phyloP scores from a whole-genome alignment of 2,329 filamentous ascomycete genomes.

The Periconia macrospinosa region DNA sequence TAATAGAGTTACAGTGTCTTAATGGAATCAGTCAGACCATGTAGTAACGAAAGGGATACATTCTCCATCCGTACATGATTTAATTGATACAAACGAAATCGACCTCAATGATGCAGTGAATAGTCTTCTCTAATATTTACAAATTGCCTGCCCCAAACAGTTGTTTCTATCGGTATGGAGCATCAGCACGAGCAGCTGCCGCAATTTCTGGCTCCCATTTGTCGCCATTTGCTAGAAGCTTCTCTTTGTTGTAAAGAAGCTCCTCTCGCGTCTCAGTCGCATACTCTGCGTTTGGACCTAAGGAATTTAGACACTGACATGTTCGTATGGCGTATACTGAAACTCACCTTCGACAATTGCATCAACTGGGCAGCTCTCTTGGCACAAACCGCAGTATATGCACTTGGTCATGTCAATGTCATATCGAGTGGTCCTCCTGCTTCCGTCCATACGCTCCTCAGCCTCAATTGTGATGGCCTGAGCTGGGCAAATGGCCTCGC shows the following conservation, averaged over 20 bases:
- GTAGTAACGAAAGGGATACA: neutral
- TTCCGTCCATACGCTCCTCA: constrained; percentile 95
- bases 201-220: constrained; percentile 96
- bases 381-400: constrained; percentile 99
- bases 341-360: constrained; percentile 76
- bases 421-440: constrained; percentile 92
- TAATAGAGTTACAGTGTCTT: too few species aligned
- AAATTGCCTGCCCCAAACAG: constrained; percentile 14
- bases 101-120: constrained; percentile 18
- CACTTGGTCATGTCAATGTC: constrained; percentile 99
- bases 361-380: constrained; percentile 98
- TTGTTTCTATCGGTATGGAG: constrained; percentile 63
- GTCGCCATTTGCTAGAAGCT: constrained; percentile 73
- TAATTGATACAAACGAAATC: constrained; percentile 24
- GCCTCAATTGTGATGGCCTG: constrained; percentile 99
- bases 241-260: constrained; percentile 97
- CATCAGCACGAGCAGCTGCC: constrained; percentile 87
- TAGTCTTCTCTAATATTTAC: constrained; percentile 35
- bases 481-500: constrained; percentile 96
- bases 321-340: neutral
- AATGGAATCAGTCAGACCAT: neutral
- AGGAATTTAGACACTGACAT: constrained; percentile 15
- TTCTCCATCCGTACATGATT: neutral
- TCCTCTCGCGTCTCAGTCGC: constrained; percentile 84
- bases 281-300: constrained; percentile 72